Evolutionary conservation across 345 rosid genomes (phyloP).

Genomic region (Salix koriyanagi): DNA sequence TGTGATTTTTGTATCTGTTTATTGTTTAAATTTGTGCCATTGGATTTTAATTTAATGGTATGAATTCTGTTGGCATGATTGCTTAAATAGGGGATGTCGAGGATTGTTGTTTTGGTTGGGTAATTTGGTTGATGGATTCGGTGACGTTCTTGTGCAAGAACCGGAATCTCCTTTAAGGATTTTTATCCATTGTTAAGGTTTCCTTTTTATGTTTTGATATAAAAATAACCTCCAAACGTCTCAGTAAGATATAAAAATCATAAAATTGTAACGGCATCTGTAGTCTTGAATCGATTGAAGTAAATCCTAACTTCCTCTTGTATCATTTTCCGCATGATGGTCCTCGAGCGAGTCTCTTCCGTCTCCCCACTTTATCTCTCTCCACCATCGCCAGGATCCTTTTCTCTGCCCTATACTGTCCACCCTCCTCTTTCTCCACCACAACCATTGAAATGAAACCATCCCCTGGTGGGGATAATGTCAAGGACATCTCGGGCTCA

Average conservation of each 20-base stretch:
- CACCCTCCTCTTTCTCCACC: slow-evolving; percentile 8
- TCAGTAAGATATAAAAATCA: too few species aligned
- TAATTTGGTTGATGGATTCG: too few species aligned
- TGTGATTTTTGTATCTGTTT: neutral
- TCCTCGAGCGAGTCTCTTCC: neutral
- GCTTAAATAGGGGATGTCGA: neutral
- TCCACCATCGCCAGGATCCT: neutral
- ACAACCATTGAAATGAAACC: neutral
- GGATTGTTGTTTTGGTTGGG: neutral
- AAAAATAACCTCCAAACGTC: too few species aligned
- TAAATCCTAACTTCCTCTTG: neutral
- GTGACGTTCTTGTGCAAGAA: too few species aligned
- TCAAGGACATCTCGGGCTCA: slow-evolving; percentile 25
- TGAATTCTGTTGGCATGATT: neutral
- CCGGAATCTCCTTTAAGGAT: too few species aligned
- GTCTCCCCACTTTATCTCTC: neutral
- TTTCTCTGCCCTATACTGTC: neutral
- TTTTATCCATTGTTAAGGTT: too few species aligned
- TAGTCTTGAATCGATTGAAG: neutral
- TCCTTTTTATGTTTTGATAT: too few species aligned
- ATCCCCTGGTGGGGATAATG: slow-evolving; percentile 48
- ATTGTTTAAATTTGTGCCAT: neutral
- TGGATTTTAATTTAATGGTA: neutral
- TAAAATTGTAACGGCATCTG: too few species aligned
- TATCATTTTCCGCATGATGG: neutral